phyloP scores from a whole-genome alignment of 192 early-diverging fungal genomes.

The Phlyctochytrium arcticum region DNA sequence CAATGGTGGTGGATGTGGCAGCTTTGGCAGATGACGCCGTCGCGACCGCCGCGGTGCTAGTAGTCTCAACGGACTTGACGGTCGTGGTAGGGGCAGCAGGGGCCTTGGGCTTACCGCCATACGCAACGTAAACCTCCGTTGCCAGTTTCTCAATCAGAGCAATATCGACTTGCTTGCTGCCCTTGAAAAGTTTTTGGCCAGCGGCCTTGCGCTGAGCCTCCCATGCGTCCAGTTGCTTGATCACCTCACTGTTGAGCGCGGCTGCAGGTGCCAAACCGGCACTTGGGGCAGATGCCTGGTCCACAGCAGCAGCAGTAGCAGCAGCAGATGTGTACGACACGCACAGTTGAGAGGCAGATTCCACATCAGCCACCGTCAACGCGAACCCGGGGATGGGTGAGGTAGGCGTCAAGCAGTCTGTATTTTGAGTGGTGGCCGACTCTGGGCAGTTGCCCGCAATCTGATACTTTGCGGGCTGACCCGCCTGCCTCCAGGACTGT shows the following conservation, averaged over 20 bases:
- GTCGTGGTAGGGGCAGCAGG: neutral
- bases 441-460: conserved; percentile 2
- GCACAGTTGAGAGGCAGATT: conserved; percentile 4
- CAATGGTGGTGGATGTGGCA: neutral
- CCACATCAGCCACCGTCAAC: neutral
- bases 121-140: too few relatives aligned
- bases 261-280: too few relatives aligned
- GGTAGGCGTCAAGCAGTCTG: neutral
- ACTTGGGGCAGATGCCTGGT: too few relatives aligned
- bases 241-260: too few relatives aligned
- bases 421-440: neutral
- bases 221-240: neutral
- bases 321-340: neutral
- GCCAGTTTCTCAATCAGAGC: too few relatives aligned
- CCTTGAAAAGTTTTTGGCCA: neutral
- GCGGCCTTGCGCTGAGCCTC: neutral
- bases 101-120: too few relatives aligned
- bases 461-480: neutral
- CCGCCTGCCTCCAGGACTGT: neutral
- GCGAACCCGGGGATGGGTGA: neutral
- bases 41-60: neutral
- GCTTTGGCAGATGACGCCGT: neutral
- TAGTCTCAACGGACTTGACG: neutral
- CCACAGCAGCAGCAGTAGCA: neutral
- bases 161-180: neutral